Percentiles rank a stretch among this genome's conserved stretches.
phyloP scores from a whole-genome alignment of 2,329 filamentous ascomycete genomes.

The Dothistroma pini region DNA sequence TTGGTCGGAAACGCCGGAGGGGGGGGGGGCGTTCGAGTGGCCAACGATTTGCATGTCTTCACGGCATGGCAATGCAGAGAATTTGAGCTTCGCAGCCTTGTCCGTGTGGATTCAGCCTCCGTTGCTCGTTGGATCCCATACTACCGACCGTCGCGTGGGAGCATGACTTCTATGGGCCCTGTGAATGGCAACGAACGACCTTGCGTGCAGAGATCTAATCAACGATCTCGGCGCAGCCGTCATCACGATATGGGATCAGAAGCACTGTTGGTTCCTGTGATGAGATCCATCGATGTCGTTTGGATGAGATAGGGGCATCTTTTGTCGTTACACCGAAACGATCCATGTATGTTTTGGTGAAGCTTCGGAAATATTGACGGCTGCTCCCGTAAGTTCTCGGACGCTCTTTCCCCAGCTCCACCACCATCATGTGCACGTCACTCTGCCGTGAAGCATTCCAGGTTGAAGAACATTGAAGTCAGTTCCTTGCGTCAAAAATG shows the following conservation, averaged over 20 bases:
- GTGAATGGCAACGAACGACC: too few relatives aligned
- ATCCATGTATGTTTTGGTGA: background rate
- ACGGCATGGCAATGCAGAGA: background rate
- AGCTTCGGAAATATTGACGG: background rate
- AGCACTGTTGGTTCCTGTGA: background rate
- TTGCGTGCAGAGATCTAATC: too few relatives aligned
- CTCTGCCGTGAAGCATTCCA: background rate
- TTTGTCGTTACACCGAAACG: too few relatives aligned
- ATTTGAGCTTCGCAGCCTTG: background rate
- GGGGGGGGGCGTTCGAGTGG: too few relatives aligned
- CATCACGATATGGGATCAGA: too few relatives aligned
- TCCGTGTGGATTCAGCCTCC: background rate
- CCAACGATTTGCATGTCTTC: background rate
- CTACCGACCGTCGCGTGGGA: too few relatives aligned
- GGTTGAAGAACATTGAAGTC: too few relatives aligned
- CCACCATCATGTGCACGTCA: background rate
- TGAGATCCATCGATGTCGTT: background rate
- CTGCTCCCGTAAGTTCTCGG: background rate
- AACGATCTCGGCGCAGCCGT: too few relatives aligned
- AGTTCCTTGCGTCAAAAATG: background rate
- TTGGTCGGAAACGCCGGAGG: background rate
- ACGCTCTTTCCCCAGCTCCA: background rate
- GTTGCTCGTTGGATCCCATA: too few relatives aligned
- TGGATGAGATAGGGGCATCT: too few relatives aligned
- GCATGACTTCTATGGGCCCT: too few relatives aligned